Conservation (phyloP, 2,329 filamentous ascomycete species). For the Aspergillus eucalypticola region DNA sequence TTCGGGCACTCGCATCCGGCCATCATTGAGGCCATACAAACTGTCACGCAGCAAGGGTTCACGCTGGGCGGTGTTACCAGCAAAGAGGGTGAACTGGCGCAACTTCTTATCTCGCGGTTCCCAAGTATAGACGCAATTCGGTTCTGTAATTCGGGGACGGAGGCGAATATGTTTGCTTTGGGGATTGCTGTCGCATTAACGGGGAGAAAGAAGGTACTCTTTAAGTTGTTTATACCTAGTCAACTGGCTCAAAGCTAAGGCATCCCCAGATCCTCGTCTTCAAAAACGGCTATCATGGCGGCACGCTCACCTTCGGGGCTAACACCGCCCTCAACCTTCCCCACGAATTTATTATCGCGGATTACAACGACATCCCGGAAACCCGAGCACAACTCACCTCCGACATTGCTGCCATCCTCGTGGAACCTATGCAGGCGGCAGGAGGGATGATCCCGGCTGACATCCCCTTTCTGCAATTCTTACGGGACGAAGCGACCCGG, state of each 20-base stretch:
- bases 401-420: constrained; percentile 60
- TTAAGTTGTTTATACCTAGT: background rate
- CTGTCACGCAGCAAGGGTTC: constrained; percentile 52
- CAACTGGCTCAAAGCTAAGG: background rate
- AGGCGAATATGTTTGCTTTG: constrained; percentile 63
- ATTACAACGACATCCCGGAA: constrained; percentile 61
- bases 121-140: constrained; percentile 55
- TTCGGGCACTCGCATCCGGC: constrained; percentile 64
- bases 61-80: constrained; percentile 57
- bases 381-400: constrained; percentile 47
- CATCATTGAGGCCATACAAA: constrained; percentile 53
- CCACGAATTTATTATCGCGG: constrained; percentile 60
- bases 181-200: constrained; percentile 55
- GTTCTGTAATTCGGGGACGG: constrained; percentile 67
- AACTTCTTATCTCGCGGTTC: constrained; percentile 57
- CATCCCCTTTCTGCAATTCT: constrained; percentile 52
- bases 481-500: constrained; percentile 52
- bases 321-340: constrained; percentile 47
- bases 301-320: constrained; percentile 50
- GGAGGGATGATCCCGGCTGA: constrained; percentile 59
- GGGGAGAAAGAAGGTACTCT: constrained; percentile 39
- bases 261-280: constrained; percentile 50
- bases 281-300: constrained; percentile 56
- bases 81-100: constrained; percentile 56
- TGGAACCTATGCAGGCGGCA: constrained; percentile 67